These are phyloP conservation scores for Rehmannia glutinosa DNA, from an alignment of 257 asterid genomes.

Conservation along the genomic window DNA sequence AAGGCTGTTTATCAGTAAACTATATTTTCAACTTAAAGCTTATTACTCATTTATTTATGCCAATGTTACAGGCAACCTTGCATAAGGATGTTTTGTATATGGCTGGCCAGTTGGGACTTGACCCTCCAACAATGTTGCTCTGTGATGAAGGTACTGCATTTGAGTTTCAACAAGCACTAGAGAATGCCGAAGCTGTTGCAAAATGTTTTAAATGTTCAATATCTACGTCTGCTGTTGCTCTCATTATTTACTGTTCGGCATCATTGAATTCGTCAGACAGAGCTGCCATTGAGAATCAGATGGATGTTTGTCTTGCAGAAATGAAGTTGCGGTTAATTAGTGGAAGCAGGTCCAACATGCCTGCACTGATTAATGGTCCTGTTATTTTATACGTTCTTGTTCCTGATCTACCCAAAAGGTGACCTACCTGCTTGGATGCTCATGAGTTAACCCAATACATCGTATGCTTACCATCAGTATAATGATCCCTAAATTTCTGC, in stretches of 20 bases:
- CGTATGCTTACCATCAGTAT: not conserved
- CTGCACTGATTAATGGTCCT: slow-evolving; percentile 43
- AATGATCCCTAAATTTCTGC: not conserved
- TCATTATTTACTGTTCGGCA: slow-evolving; percentile 70
- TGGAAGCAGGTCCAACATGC: slow-evolving; percentile 30
- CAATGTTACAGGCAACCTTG: slow-evolving; percentile 69
- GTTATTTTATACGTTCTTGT: slow-evolving; percentile 66
- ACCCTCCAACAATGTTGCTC: slow-evolving; percentile 90
- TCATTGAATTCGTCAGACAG: slow-evolving; percentile 53
- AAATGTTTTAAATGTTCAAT: slow-evolving; percentile 66
- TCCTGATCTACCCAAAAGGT: slow-evolving; percentile 99
- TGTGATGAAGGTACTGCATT: slow-evolving; percentile 49
- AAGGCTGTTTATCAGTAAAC: no score
- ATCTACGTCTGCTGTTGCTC: slow-evolving; percentile 49
- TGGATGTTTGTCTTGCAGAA: slow-evolving; percentile 40
- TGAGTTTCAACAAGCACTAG: slow-evolving; percentile 74
- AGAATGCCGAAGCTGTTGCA: slow-evolving; percentile 84
- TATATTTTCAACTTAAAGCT: no score
- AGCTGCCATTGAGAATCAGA: slow-evolving; percentile 52
- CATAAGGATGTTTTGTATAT: slow-evolving; percentile 70
- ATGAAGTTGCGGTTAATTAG: slow-evolving; percentile 44
- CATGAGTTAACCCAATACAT: slow-evolving; percentile 1
- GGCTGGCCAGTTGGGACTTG: slow-evolving; percentile 99
- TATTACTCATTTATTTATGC: slow-evolving; percentile 13
- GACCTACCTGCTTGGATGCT: slow-evolving; percentile 1